Percentiles rank a stretch among this genome's conserved stretches.
Conservation (phyloP, 2,329 filamentous ascomycete genomes). For the Diplodia mutila region DNA sequence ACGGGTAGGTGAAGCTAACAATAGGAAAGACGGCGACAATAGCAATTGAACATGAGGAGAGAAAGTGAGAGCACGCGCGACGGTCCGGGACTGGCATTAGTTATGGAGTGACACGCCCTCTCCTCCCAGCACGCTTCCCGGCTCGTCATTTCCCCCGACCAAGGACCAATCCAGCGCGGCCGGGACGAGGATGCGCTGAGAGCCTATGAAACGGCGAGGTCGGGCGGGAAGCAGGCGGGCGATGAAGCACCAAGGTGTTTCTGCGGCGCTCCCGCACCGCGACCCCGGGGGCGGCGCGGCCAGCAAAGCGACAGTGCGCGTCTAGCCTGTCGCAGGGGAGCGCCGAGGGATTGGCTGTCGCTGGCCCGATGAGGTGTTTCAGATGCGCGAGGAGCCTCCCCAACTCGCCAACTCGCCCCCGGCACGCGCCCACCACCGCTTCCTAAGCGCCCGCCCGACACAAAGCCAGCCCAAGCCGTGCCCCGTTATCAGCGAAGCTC, state of each 20-base stretch:
- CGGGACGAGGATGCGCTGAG: not conserved
- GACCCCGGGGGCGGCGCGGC: not conserved
- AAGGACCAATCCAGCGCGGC: slow-evolving; percentile 3
- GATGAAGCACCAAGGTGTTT: slow-evolving; percentile 23
- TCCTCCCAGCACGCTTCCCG: not conserved
- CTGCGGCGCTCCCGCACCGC: slow-evolving; percentile 16
- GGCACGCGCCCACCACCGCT: slow-evolving; percentile 4
- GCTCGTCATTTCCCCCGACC: slow-evolving; percentile 8
- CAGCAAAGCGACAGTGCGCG: slow-evolving; percentile 18
- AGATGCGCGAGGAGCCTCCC: slow-evolving; percentile 21
- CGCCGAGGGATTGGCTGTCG: slow-evolving; percentile 19
- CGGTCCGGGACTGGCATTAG: slow-evolving; percentile 12
- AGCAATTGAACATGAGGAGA: slow-evolving; percentile 24
- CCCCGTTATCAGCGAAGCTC: not conserved
- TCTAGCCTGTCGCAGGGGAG: not conserved
- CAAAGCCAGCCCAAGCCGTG: too few species aligned
- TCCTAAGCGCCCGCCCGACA: not conserved
- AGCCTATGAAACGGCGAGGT: slow-evolving; percentile 19
- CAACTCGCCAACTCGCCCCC: not conserved
- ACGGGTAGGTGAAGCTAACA: slow-evolving; percentile 13
- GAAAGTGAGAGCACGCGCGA: slow-evolving; percentile 1
- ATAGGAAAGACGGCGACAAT: slow-evolving; percentile 20
- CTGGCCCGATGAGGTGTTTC: slow-evolving; percentile 1
- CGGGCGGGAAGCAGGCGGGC: slow-evolving; percentile 15
- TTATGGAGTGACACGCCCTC: not conserved